Base-by-base conservation (phyloP, 768 basidiomycete species). In the Vishniacozyma victoriae region DNA sequence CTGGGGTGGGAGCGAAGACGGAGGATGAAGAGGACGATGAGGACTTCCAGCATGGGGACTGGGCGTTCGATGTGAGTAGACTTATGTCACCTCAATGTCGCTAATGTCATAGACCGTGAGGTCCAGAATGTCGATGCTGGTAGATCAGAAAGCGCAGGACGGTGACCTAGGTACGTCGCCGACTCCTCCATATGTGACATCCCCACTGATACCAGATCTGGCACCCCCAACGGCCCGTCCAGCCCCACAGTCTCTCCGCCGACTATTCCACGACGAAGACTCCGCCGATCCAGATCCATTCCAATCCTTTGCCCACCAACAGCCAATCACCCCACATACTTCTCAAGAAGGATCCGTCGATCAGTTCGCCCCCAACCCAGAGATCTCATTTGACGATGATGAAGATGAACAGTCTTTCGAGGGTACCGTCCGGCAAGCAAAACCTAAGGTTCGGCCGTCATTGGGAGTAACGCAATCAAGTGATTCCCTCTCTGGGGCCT, bases 221-320 rank as follows among this genome's bases (percentile, higher is more conserved):
- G 59, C 51, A 9, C 55, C 60, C 2, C 48, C 60, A 5, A 61
- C 57, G 11, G 44, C 67, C 1, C 53, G 62, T n/a, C 45, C 64
- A n/a, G 76, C 90, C 11, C 89, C 90, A 2, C 81, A 82, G 1
- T 90, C 86, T 0, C 75, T 92, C 2, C 84, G 88, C 0, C 75
- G 77, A 29, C 75, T 95, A 9, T 95, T 95, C 68, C 85, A 86
- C 47, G 70, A 72, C 52, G 62, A 67, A 14, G 33, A 50, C 25
- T 60, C 61, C 13, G 35, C 50, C 29, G 59, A 57, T 23, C 57
- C 57, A 9, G 57, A 65, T 35, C 57, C 61, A 13, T 66, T 67
- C 58, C 56, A 57, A 39, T 62, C 60, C 7, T 60, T 62, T 46
- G 56, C 65, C 6, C 52, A 55, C 39, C 59, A 63, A 39, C 54